A percentile compares a stretch with the other conserved stretches of the same genome.
Conservation (phyloP, 306 rosid genomes). For the Vicia villosa region DNA sequence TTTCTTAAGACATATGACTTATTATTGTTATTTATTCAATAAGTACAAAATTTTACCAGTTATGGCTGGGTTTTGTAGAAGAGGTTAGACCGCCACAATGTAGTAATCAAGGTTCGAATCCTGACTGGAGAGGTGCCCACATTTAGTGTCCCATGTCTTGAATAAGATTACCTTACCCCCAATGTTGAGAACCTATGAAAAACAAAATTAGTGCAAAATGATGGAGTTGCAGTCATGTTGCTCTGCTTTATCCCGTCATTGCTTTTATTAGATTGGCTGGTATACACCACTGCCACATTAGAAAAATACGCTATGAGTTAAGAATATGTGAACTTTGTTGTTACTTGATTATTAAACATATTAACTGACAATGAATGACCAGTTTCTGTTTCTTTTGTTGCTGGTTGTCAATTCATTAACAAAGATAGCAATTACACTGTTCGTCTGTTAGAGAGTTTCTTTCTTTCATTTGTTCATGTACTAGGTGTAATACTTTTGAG, state of each 20-base stretch:
- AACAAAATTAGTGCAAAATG: neutral
- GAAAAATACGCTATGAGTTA: neutral
- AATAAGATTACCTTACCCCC: no score
- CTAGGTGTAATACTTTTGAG: constrained; percentile 24
- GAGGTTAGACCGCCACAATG: no score
- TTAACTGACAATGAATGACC: neutral
- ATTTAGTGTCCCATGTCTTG: no score
- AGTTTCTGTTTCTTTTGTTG: neutral
- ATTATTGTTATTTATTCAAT: neutral
- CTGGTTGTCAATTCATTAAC: constrained; percentile 13
- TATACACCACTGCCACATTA: neutral
- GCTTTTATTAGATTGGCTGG: neutral
- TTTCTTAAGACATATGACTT: neutral
- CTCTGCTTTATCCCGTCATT: neutral
- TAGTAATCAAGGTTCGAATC: no score
- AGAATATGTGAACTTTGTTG: constrained; percentile 13
- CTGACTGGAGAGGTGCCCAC: no score
- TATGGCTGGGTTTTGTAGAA: no score
- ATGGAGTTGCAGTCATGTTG: neutral
- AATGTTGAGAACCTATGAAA: no score
- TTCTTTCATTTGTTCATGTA: neutral
- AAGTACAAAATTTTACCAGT: no score
- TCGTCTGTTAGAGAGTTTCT: neutral
- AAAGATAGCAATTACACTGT: constrained; percentile 2
- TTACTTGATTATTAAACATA: constrained; percentile 11